phyloP scores from a whole-genome alignment of 306 rosid species.

The Casuarina cunninghamiana region DNA sequence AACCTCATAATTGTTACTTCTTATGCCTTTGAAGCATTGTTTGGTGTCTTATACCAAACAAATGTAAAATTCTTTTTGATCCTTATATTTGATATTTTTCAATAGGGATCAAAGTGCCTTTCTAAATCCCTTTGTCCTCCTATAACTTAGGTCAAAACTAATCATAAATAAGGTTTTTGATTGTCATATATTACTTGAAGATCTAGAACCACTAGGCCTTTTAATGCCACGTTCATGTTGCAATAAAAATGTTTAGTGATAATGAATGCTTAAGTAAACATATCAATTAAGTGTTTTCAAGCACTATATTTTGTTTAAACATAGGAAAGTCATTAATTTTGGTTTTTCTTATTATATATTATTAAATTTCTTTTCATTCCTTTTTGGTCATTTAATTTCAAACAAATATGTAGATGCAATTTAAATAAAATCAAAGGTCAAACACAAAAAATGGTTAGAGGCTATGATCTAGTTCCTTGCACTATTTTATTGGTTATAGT shows the following conservation, averaged over 20 bases:
- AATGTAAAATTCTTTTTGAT: conserved; percentile 83
- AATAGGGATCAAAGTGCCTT: conserved; percentile 73
- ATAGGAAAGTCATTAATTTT: no score
- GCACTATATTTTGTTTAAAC: background rate
- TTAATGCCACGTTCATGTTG: conserved; percentile 78
- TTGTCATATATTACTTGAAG: conserved; percentile 56
- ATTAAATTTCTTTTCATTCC: no score
- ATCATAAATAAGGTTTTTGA: conserved; percentile 79
- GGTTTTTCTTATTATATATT: no score
- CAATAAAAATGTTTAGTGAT: conserved; percentile 32
- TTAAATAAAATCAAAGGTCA: background rate
- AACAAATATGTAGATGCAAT: background rate
- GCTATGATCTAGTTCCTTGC: background rate
- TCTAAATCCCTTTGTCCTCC: conserved; percentile 79
- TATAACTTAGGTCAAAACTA: conserved; percentile 76
- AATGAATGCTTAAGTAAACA: conserved; percentile 12
- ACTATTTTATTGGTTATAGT: background rate
- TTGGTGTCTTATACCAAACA: conserved; percentile 69
- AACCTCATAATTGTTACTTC: conserved; percentile 75
- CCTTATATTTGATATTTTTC: conserved; percentile 72
- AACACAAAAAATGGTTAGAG: background rate
- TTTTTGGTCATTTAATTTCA: no score
- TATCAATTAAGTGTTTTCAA: conserved; percentile 5
- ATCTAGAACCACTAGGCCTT: conserved; percentile 61
- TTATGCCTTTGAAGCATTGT: conserved; percentile 77